Base-by-base conservation (phyloP, 495 filamentous ascomycete species). In the Podospora pseudopauciseta region DNA sequence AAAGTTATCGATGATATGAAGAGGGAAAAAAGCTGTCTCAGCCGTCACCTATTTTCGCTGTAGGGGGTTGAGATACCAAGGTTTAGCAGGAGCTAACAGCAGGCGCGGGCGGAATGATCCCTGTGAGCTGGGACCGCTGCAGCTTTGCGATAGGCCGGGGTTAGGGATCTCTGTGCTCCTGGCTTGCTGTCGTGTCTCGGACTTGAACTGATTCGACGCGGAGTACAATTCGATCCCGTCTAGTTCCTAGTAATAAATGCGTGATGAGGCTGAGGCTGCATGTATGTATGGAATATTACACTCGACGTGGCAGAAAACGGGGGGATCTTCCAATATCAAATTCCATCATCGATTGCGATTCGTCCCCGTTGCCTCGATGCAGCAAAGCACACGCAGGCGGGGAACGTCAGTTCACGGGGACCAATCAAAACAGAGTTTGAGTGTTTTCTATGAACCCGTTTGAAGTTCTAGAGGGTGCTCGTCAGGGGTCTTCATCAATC, bases 1-100 rank as follows among this genome's bases (percentile, higher is more conserved):
- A 23, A n/a, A n/a, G 30, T 20, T 64, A 19, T 66, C n/a, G 65
- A 32, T 7, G 56, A 44, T 60, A 18, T 54, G 18, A 20, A 19
- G 39, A 61, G 39, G 34, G 65, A 65, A 71, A 71, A 67, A 68
- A 60, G 65, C 57, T 65, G 65, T 71, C 65, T 67, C 68, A 70
- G 68, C 64, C 54, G 56, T 39, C 54, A 56, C 23, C 54, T 55
- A 49, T 69, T 69, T 69, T 30, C 55, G 55, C 55, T 18, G 32
- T 64, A 60, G 65, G 68, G 60, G 9, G 30, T 60, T 64, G 64
- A 53, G 53, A 57, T 28, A 19, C 60, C 49, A 30, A 16, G 54
- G 30, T 44, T 58, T 58, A 70, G 68, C 63, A 61, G 60, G 54
- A 65, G 11, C 60, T 55, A 64, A 44, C 60, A 18, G 62, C 53